Evolutionary conservation across 1,139 yeast genomes (phyloP), one percentile per base, ranked within the genome.

Genomic region (Sugiyamaella japonica): DNA sequence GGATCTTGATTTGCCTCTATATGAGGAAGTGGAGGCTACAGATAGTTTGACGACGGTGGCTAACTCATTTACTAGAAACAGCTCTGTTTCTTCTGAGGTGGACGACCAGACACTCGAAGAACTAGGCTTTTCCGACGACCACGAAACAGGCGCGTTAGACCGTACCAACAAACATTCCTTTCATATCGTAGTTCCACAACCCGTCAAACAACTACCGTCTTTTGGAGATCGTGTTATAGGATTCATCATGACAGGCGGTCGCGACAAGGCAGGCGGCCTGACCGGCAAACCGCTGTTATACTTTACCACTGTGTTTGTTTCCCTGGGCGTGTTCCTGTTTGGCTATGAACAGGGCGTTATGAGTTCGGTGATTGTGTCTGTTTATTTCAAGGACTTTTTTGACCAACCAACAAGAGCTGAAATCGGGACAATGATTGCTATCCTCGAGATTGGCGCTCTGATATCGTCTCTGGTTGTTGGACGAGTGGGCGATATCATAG

Each of bases 331-430:
- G 12, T 85, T 89, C 55, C 75, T 89, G 34, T 89, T 89, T 68
- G 97, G 96, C 3, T 89, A 87, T 70, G 96, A 89, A 68, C 97
- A 89, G 71, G 96, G 96, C 54, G 96, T 89, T 48, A 87, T 91
- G 83, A 83, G 89, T 36, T 93, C 95, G 3, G 82, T 89, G 45
- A 78, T 85, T 59, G 77, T 78, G 32, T 89, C 90, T 55, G 78
- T 79, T 23, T 80, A 83, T 70, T 90, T 90, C 72, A 84, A 86
- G 63, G 75, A 75, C 13, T 89, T 86, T 70, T 90, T 87, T 70
- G 69, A 84, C 60, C 70, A 89, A 53, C 97, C 95, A 1, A 72
- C 84, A 1, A 79, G 89, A 1, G 80, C 84, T 1, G 79, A 80
- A 55, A 78, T 87, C 38, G 95, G 95, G 40, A 83, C 90, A 7